These are phyloP conservation scores for Acorus gramineus DNA, from an alignment of 106 monocot genomes.

Conservation along the genomic window DNA sequence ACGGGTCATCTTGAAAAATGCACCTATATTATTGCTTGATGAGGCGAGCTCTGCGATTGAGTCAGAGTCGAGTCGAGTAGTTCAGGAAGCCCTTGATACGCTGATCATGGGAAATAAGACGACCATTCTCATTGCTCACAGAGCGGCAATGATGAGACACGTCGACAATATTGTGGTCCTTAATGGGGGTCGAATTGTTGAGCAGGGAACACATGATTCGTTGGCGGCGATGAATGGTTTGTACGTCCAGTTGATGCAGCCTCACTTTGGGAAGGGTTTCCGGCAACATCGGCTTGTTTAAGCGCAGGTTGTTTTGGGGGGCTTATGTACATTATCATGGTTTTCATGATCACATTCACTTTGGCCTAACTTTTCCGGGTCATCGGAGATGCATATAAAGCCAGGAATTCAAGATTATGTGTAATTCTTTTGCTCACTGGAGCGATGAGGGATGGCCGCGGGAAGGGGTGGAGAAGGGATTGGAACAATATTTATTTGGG, in stretches of 20 bases:
- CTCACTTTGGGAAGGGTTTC: constrained; percentile 89
- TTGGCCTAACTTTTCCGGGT: constrained; percentile 5
- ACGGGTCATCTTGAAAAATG: constrained; percentile 89
- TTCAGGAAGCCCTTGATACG: constrained; percentile 94
- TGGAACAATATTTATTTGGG: constrained; percentile 9
- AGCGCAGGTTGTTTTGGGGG: neutral
- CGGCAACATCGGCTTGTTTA: constrained; percentile 69
- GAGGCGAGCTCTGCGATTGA: constrained; percentile 95
- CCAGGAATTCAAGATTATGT: neutral
- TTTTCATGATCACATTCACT: constrained; percentile 9
- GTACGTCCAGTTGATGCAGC: constrained; percentile 95
- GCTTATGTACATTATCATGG: constrained; percentile 33
- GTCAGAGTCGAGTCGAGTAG: constrained; percentile 91
- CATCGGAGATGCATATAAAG: neutral
- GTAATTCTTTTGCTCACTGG: neutral
- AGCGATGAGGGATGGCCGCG: neutral
- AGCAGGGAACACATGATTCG: constrained; percentile 87
- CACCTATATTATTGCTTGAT: constrained; percentile 90
- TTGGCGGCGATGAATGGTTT: constrained; percentile 80
- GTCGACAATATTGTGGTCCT: constrained; percentile 95
- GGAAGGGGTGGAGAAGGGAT: constrained; percentile 6
- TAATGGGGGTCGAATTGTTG: constrained; percentile 89
- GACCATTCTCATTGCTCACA: constrained; percentile 85
- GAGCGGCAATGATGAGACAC: constrained; percentile 97
- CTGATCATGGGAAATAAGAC: constrained; percentile 96